Base-by-base conservation (phyloP, 2,329 filamentous ascomycete genomes). In the Colletotrichum sp. region DNA sequence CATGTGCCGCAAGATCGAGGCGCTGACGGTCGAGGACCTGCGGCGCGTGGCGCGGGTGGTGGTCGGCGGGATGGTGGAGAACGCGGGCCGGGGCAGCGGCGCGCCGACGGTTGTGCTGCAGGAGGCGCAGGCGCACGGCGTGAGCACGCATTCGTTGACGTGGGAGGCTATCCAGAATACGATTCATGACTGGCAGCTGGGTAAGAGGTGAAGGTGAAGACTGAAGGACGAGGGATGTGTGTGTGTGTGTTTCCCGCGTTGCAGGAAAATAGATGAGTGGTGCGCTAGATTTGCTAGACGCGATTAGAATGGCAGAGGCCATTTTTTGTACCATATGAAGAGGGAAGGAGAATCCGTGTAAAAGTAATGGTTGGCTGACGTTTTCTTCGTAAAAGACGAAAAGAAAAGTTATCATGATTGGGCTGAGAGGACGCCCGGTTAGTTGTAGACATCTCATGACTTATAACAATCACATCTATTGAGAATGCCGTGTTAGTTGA, bases 71-170 rank as follows among this genome's bases (percentile, higher is more conserved):
- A 83, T 91, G 78, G 93, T 97, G 5, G 82, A 90, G 77, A 98
- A 98, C 83, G 82, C 86, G 0, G 96, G 96, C 1, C 82, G 87
- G 1, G 96, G 97, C 4, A 97, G 92, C 77, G 97, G 97, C 16
- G 94, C 95, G 24, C 97, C 97, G 5, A 99, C 97, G 0, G 96
- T 99, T 28, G 96, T 99, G 59, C 82, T 99, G 80, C 96, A 98
- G 87, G 96, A 98, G 86, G 95, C 95, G 28, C 92, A 96, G 82
- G 90, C 94, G 78, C 91, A 93, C 70, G 93, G 93, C 1, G 88
- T 93, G 32, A 92, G 89, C 80, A 89, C 92, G 78, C 93, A 91
- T 79, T 87, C 92, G 36, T 91, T 97, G 83, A 89, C 89, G 30
- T 98, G 97, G 96, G 93, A 94, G 68, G 94, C 97, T 84, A 96